Evolutionary conservation across 2,329 filamentous ascomycete species (phyloP), one percentile per base, ranked within the genome.

Genomic region (Balansia obtecta): DNA sequence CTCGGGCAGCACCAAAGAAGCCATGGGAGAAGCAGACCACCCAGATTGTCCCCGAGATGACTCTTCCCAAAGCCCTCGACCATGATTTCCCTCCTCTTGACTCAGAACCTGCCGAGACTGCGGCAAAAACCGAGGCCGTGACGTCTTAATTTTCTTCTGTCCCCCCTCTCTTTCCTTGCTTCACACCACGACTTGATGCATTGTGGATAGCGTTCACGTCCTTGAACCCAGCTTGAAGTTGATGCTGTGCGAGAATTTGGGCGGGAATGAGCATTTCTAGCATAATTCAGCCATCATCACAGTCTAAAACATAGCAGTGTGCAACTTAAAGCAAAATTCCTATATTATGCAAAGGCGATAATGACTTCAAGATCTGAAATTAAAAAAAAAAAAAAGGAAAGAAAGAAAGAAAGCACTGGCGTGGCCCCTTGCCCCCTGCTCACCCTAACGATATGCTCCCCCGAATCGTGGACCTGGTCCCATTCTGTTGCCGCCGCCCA

Each of bases 21-120:
- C 90, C 90, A 1, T 96, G 90, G 90, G 90, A 95, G 69, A 86
- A 74, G 58, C 73, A 78, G 15, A 46, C 30, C 4, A 34, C 51
- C 4, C 49, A 63, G 4, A 52, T 52, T 7, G 42, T 53, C 16
- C 45, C 50, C 22, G 55, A 58, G 4, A 48, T 54, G 30, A 53
- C 59, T 46, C 51, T 57, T 2, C 56, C 59, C 20, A 58, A 57
- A 32, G 54, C 57, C 22, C 59, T 69, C 2, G 67, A 68, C 43
- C 54, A 57, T 10, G 64, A 68, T 11, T 68, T 68, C 20, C 66
- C 67, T 2, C 61, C 68, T 9, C 56, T 67, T 20, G 67, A 72
- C 18, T 38, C 53, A 16, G 46, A 49, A 4, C 12, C 49, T n/a
- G 8, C 43, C 20, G 45, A 44, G 16, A 15, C 48, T 20, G 18